Conservation (phyloP, 106 monocot species). For the Dioscorea zingiberensis region DNA sequence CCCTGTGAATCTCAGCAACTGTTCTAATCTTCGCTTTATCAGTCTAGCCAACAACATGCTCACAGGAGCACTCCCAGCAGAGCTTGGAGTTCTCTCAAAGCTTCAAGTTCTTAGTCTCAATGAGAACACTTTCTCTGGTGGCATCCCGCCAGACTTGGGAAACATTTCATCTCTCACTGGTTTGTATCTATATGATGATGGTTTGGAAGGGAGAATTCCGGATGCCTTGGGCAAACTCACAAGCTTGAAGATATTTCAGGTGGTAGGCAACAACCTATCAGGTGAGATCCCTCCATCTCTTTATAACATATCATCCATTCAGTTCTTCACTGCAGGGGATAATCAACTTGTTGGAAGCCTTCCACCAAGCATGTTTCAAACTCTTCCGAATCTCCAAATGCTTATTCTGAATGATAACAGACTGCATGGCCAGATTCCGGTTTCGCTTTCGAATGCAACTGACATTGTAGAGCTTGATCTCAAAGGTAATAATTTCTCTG, state of each 20-base stretch:
- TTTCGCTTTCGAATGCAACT: slow-evolving; percentile 4
- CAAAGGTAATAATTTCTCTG: slow-evolving; percentile 2
- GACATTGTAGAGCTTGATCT: neutral
- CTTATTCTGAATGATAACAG: slow-evolving; percentile 8
- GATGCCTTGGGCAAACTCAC: neutral
- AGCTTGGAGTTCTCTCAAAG: slow-evolving; percentile 3
- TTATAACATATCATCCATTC: slow-evolving; percentile 17
- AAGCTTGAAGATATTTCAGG: neutral
- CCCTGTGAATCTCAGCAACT: slow-evolving; percentile 4
- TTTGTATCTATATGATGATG: neutral
- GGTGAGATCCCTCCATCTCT: slow-evolving; percentile 16
- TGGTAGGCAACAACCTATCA: neutral
- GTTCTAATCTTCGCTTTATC: neutral
- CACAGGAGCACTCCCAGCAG: slow-evolving; percentile 4
- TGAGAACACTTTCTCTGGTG: slow-evolving; percentile 18
- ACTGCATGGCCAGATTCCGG: slow-evolving; percentile 8
- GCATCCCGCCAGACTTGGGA: slow-evolving; percentile 16
- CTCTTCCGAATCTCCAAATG: slow-evolving; percentile 4
- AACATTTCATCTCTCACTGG: slow-evolving; percentile 10
- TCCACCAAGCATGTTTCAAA: slow-evolving; percentile 9
- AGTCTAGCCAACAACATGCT: slow-evolving; percentile 7
- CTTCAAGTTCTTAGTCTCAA: neutral
- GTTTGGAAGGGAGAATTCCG: slow-evolving; percentile 7
- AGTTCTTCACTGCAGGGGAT: neutral
- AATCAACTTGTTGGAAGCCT: slow-evolving; percentile 11